phyloP scores from a whole-genome alignment of 2,329 filamentous ascomycete species.

The Talaromyces sp. region DNA sequence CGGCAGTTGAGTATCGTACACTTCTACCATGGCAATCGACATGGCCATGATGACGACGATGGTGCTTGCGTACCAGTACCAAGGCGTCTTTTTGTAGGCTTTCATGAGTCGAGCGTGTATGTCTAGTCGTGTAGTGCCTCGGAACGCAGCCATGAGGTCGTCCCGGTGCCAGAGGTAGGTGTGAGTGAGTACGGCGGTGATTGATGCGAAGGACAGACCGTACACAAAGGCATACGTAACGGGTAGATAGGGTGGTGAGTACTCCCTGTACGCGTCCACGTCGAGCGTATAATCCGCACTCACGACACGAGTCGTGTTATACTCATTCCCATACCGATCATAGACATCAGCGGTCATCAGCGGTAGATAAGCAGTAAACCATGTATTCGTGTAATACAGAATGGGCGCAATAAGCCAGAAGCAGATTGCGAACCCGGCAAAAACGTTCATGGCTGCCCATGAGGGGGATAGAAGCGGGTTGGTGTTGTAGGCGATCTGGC shows the following conservation, averaged over 20 bases:
- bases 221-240: conserved; percentile 54
- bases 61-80: conserved; percentile 44
- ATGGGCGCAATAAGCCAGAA: conserved; percentile 31
- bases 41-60: conserved; percentile 31
- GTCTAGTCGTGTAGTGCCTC: conserved; percentile 38
- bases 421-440: conserved; percentile 26
- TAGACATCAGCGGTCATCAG: conserved; percentile 57
- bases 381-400: conserved; percentile 50
- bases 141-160: conserved; percentile 29
- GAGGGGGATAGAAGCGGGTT: conserved; percentile 32
- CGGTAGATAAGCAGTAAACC: conserved; percentile 54
- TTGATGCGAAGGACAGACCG: conserved; percentile 61
- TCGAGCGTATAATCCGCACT: conserved; percentile 53
- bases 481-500: conserved; percentile 33
- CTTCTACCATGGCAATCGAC: conserved; percentile 36
- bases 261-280: conserved; percentile 57
- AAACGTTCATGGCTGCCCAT: conserved; percentile 34
- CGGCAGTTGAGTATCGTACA: conserved; percentile 43
- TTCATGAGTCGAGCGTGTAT: conserved; percentile 43
- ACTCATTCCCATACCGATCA: conserved; percentile 57
- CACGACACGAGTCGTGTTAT: conserved; percentile 58
- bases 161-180: conserved; percentile 29
- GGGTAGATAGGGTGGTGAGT: conserved; percentile 61
- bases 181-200: conserved; percentile 48
- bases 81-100: conserved; percentile 37